Evolutionary conservation across 805 yeast genomes (phyloP).

Genomic region (Kodamaea nitidulidarum): DNA sequence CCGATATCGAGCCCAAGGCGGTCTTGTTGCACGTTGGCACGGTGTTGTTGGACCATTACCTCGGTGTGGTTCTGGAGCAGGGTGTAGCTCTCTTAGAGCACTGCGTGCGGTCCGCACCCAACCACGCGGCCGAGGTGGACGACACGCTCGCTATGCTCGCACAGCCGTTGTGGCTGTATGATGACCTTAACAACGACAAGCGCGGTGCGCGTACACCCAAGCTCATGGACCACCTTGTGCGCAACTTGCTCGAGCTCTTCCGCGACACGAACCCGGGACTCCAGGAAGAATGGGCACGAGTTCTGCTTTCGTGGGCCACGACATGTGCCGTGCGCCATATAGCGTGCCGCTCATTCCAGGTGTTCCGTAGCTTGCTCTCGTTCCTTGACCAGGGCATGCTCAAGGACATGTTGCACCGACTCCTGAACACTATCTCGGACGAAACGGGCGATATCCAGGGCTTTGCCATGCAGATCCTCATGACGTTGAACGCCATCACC

Average conservation of each 20-base stretch:
- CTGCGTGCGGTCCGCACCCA: conserved; percentile 12
- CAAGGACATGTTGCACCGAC: conserved; percentile 87
- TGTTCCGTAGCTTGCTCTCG: conserved; percentile 79
- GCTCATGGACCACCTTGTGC: conserved; percentile 71
- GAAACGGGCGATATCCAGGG: conserved; percentile 88
- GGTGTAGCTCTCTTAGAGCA: conserved; percentile 74
- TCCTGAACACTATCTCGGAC: conserved; percentile 91
- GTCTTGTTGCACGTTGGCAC: conserved; percentile 73
- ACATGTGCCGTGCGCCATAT: conserved; percentile 95
- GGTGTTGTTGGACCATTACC: conserved; percentile 83
- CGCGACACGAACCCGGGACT: conserved; percentile 44
- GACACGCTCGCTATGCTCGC: conserved; percentile 53
- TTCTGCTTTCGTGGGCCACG: conserved; percentile 90
- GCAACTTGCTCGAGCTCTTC: conserved; percentile 60
- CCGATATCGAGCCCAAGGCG: too few relatives aligned
- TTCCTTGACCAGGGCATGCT: conserved; percentile 84
- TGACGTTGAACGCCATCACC: conserved; percentile 91
- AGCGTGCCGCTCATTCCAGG: conserved; percentile 94
- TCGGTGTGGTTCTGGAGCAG: conserved; percentile 77
- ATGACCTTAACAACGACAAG: conserved; percentile 73
- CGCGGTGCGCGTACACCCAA: conserved; percentile 79
- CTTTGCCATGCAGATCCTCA: conserved; percentile 92
- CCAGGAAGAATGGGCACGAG: conserved; percentile 81
- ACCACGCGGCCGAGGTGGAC: neutral
- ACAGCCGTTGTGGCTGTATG: conserved; percentile 72